Conservation (phyloP, 257 asterid genomes). For the Leonotis leonurus region DNA sequence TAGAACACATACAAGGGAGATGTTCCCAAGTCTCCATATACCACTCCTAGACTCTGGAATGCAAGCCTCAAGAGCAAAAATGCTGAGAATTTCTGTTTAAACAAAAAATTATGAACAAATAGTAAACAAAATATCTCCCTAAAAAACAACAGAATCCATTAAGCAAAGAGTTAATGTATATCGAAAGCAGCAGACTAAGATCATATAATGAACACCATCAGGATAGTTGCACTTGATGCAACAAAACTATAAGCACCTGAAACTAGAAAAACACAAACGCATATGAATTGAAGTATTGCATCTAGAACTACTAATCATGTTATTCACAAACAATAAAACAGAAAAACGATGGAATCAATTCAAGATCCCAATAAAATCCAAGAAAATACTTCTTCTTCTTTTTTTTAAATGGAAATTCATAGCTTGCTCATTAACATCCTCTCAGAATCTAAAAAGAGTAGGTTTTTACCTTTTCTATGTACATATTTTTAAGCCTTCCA, state of each 20-base stretch:
- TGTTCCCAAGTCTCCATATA: slow-evolving; percentile 22
- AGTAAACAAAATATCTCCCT: not conserved
- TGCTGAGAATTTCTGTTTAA: not conserved
- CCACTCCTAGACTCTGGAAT: slow-evolving; percentile 16
- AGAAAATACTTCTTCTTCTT: too few relatives aligned
- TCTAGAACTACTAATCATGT: not conserved
- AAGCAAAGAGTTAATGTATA: not conserved
- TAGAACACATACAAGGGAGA: slow-evolving; percentile 52
- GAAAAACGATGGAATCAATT: not conserved
- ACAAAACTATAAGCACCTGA: not conserved
- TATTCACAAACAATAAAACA: not conserved
- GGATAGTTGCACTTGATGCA: too few relatives aligned
- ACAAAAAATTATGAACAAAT: slow-evolving; percentile 1
- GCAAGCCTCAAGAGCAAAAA: slow-evolving; percentile 18
- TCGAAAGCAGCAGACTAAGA: not conserved
- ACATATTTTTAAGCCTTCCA: slow-evolving; percentile 64
- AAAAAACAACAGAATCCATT: not conserved
- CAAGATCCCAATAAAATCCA: not conserved
- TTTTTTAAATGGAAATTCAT: not conserved
- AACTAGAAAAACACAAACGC: not conserved
- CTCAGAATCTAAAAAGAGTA: not conserved
- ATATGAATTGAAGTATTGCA: not conserved
- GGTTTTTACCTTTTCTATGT: slow-evolving; percentile 54
- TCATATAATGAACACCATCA: not conserved
- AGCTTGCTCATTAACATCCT: too few relatives aligned